Evolutionary conservation across 768 basidiomycete genomes (phyloP), one percentile per base, ranked within the genome.

Genomic region (Suillus bovinus): DNA sequence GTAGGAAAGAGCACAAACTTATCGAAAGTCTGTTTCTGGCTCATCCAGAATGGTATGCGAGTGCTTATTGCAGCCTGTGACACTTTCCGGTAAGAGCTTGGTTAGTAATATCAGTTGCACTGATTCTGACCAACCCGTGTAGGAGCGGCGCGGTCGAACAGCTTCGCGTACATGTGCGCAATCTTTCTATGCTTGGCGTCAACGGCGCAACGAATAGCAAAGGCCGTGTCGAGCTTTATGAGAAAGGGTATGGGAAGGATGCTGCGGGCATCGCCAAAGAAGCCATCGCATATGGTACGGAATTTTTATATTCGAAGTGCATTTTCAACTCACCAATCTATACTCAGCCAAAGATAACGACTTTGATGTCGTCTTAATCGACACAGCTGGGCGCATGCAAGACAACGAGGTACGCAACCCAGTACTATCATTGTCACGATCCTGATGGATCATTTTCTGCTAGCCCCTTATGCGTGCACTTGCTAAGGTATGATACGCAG

Each of bases 1-100:
- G 97, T 99, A 29, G 97, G 97, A 36, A 99, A 99, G 80, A 96
- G 94, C 68, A 99, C 97, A 7, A 99, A 99, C 76, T 78, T 99
- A 46, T 93, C 91, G 47, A 99, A 99, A 80, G 96, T 99, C 56
- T 96, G 94, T 77, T 99, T 99, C 78, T 99, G 97, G 97, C 81
- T 99, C 42, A 89, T 99, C 59, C 97, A 99, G 76, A 99, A 99
- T 70, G 89, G 91, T 6, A 76, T 96, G 42, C 82, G 90, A 44
- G 96, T 99, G 44, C 81, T 99, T 66, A 99, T 99, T 68, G 97
- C 97, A 47, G 97, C 97, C 14, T 99, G 97, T 72, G 97, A 99
- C 73, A 99, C 97, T 8, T 99, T 99, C 80, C 80, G 96, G 86
- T 88, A 69, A 44, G 81, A 22, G 60, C 4, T n/a, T 0, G 11